phyloP scores from a whole-genome alignment of 2,329 filamentous ascomycete species.

The Parasarocladium wereldwijsianum region DNA sequence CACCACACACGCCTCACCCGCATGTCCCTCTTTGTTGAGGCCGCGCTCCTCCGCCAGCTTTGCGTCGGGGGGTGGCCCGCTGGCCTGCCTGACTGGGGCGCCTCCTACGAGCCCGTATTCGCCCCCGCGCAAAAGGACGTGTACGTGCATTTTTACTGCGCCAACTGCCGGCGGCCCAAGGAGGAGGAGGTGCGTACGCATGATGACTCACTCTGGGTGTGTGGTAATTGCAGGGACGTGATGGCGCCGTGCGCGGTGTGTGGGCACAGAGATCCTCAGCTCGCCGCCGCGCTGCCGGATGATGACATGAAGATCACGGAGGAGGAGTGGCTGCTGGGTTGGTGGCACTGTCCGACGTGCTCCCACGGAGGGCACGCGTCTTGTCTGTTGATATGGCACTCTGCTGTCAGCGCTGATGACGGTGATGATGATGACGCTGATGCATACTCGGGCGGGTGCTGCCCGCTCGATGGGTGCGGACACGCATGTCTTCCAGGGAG shows the following conservation, averaged over 20 bases:
- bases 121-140: conserved; percentile 38
- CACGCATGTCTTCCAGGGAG: conserved; percentile 46
- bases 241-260: conserved; percentile 47
- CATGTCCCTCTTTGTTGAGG: conserved; percentile 45
- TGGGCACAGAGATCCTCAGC: conserved; percentile 34
- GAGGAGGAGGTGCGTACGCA: conserved; percentile 33
- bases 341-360: conserved; percentile 51
- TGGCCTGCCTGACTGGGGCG: conserved; percentile 34
- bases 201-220: conserved; percentile 37
- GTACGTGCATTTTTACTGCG: conserved; percentile 37
- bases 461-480: conserved; percentile 49
- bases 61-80: conserved; percentile 42
- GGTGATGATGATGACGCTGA: conserved; percentile 10
- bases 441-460: conserved; percentile 38
- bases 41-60: conserved; percentile 45
- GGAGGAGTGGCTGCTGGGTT: conserved; percentile 23
- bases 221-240: conserved; percentile 36
- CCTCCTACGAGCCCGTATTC: conserved; percentile 39
- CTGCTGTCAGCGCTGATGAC: conserved; percentile 15
- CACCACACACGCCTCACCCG: conserved; percentile 44
- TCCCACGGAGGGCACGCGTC: conserved; percentile 47
- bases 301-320: conserved; percentile 11
- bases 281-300: conserved; percentile 22
- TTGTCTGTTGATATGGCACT: conserved; percentile 46
- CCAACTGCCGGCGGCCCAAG: conserved; percentile 39